Percentiles rank a stretch among this genome's conserved stretches.
Conservation (phyloP, 495 filamentous ascomycete genomes). For the Rhypophila decipiens region DNA sequence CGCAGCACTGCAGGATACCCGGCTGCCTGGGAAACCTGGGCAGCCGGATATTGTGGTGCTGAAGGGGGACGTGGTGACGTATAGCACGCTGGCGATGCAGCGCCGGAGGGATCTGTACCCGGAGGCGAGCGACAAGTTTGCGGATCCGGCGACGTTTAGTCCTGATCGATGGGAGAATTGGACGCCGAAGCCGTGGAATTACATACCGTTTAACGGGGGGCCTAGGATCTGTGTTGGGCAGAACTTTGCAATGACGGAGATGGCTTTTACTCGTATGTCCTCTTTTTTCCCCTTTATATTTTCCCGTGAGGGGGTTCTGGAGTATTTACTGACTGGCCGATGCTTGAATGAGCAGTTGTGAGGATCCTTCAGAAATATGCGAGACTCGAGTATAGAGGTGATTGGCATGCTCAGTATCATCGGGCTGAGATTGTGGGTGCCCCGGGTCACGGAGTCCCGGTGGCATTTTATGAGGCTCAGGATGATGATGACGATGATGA, state of each 20-base stretch:
- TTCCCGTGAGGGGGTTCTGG: not conserved
- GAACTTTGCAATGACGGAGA: slow-evolving; percentile 54
- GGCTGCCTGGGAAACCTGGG: slow-evolving; percentile 14
- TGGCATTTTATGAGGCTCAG: slow-evolving; percentile 29
- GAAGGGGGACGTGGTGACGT: slow-evolving; percentile 37
- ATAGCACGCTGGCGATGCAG: slow-evolving; percentile 46
- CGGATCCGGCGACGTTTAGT: slow-evolving; percentile 44
- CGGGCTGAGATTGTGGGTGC: slow-evolving; percentile 35
- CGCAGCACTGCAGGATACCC: slow-evolving; percentile 33
- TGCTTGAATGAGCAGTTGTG: slow-evolving; percentile 30
- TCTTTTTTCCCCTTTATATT: slow-evolving; percentile 5
- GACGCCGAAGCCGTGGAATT: slow-evolving; percentile 54
- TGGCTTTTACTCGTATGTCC: slow-evolving; percentile 35
- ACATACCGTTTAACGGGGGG: slow-evolving; percentile 57
- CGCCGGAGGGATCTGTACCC: slow-evolving; percentile 44
- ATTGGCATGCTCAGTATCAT: slow-evolving; percentile 32
- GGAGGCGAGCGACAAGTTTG: slow-evolving; percentile 28
- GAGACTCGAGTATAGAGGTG: slow-evolving; percentile 40
- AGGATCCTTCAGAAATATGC: slow-evolving; percentile 57
- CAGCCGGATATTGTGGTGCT: slow-evolving; percentile 25
- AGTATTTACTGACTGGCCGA: not conserved
- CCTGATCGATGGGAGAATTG: slow-evolving; percentile 52
- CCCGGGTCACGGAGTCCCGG: slow-evolving; percentile 31
- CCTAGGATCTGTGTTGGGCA: slow-evolving; percentile 47
- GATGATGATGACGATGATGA: slow-evolving; percentile 15